Evolutionary conservation across 2,329 filamentous ascomycete genomes (phyloP), one percentile per base, ranked within the genome.

Genomic region (Dothidotthia symphoricarpi): DNA sequence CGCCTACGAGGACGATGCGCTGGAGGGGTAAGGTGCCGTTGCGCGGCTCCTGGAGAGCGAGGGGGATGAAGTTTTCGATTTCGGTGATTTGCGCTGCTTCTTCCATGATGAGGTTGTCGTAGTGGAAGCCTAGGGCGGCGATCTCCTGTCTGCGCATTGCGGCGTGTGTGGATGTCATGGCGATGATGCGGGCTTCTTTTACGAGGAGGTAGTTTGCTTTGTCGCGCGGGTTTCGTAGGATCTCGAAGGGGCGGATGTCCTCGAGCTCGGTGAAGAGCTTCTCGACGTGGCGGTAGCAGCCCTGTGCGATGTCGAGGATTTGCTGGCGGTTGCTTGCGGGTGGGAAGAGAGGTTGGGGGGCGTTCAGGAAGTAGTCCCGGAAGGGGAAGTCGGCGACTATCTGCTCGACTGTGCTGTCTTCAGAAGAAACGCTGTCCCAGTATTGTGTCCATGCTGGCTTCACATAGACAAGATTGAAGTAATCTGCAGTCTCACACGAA

Each of bases 41-140:
- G 49, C 81, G 80, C 14, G 85, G 81, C 47, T 86, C 88, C 63
- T 98, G 94, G 68, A 98, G 77, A n/a, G 90, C 86, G 36, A 95
- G 75, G 0, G 93, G 93, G 48, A 98, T 88, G 69, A 98, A 97
- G 49, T 88, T 95, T 64, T 98, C 93, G 30, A 96, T 86, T 66
- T 98, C 93, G 0, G 91, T 98, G 60, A 98, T 91, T 62, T 98
- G 93, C 10, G 93, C 93, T 4, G 93, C 91, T 75, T 98, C 93
- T 71, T 98, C 93, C 86, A 98, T 96, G 36, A 98, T 78, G 10
- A 98, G 86, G 49, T 95, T 98, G 72, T 97, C 90, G 58, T 98
- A 98, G 53, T 88, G 88, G 69, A 98, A 98, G 12, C 90, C 90
- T n/a, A 97, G 77, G 12, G 80, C 77, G 1, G 88, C 85, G 55